Evolutionary conservation across 2,329 filamentous ascomycete genomes (phyloP).

Genomic region (Aotearoamyces nothofagi): DNA sequence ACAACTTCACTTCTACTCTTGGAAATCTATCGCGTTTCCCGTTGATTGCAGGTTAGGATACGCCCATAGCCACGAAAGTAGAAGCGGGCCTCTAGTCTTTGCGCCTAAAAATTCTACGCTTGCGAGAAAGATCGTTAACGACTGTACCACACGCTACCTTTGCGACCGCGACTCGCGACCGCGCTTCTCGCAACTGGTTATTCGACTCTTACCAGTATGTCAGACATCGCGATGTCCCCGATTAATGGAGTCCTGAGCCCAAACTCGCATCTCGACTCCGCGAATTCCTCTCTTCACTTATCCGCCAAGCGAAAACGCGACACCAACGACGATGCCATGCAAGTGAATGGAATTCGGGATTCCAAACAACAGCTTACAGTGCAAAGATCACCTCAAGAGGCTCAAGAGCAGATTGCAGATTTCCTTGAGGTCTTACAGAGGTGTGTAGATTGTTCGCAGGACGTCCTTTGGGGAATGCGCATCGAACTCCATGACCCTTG

Average conservation of each 20-base stretch:
- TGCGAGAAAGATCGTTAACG: too few relatives aligned
- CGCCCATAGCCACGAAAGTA: too few relatives aligned
- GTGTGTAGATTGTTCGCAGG: constrained; percentile 19
- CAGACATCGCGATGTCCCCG: constrained; percentile 15
- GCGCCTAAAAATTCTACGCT: too few relatives aligned
- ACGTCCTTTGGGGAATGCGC: too few relatives aligned
- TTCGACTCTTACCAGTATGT: constrained; percentile 4
- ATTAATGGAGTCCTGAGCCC: constrained; percentile 27
- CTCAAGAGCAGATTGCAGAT: constrained; percentile 23
- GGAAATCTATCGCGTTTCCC: too few relatives aligned
- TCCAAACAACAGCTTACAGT: constrained; percentile 3
- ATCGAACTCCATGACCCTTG: too few relatives aligned
- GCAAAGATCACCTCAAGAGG: constrained; percentile 14
- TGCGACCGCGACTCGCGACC: constrained; percentile 11
- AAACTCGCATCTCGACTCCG: constrained; percentile 13
- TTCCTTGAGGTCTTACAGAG: constrained; percentile 26
- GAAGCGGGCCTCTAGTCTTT: too few relatives aligned
- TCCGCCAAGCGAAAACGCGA: constrained; percentile 45
- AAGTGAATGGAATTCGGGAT: constrained; percentile 12
- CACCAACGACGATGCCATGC: constrained; percentile 23
- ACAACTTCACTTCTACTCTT: too few relatives aligned
- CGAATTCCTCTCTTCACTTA: constrained; percentile 16
- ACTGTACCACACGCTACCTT: constrained; percentile 2
- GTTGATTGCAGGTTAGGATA: too few relatives aligned
- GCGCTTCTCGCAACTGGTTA: constrained; percentile 4